Evolutionary conservation across 1,139 yeast genomes (phyloP), one percentile per base, ranked within the genome.

Genomic region (Hansenula sp.): DNA sequence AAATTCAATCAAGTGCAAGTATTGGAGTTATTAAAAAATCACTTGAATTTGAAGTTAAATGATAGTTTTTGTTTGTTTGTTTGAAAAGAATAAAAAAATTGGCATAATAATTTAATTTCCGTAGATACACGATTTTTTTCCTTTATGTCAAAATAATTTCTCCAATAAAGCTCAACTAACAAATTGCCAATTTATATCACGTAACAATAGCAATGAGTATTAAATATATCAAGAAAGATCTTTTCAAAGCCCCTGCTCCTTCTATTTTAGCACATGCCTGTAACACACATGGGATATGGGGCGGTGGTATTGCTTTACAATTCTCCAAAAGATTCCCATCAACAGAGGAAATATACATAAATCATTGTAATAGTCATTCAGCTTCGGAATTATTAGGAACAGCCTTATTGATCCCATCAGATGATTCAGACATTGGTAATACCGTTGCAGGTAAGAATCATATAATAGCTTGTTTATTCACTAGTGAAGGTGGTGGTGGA

Each of bases 1-100:
- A 82, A 62, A 79, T 94, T 35, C 98, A 93, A 59, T 77, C 90
- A 40, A 85, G 94, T 58, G 98, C 97, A 3, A 81, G 88, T 45
- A 85, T 94, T 47, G 97, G 96, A 0, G 89, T 84, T 11, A 81
- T 93, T 36, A 91, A 91, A 62, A 71, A 69, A 12, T 57, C 66
- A 29, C 55, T 68, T 43, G 70, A 66, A 45, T 45, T 59, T 15
- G 68, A 67, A 47, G 59, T 54, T 21, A 6, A 9, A 9, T 41
- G 31, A n/a, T n/a, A n/a, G n/a, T n/a, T n/a, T n/a, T n/a, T n/a
- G n/a, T n/a, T n/a, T n/a, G n/a, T n/a, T n/a, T n/a, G 21, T 18
- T 33, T 40, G 38, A 24, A 30, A 15, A 38, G 35, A 29, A 13
- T n/a, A 30, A 30, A 13, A 28, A 28, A 28, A 28, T 28, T 12